Percentiles rank a stretch among this genome's conserved stretches.
These are phyloP conservation scores for Quercus aquifolioides DNA, from an alignment of 306 rosid genomes.

Conservation along the genomic window DNA sequence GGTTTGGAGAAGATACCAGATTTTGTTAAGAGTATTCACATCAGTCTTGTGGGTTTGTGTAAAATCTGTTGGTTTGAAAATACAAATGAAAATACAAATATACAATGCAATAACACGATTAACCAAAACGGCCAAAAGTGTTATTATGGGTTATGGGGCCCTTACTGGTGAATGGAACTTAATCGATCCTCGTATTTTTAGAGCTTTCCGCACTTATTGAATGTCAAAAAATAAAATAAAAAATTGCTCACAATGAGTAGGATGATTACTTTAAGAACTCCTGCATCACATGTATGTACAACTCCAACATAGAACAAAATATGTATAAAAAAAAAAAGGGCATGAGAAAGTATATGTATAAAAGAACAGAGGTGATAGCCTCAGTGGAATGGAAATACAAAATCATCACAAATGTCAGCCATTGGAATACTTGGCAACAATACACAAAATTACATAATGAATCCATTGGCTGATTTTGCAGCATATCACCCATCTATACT, in stretches of 20 bases:
- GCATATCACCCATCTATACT: not conserved
- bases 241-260: constrained; percentile 16
- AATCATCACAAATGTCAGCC: not conserved
- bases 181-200: too few species aligned
- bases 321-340: not conserved
- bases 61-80: too few species aligned
- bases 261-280: constrained; percentile 7
- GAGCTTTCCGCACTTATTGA: too few species aligned
- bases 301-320: not conserved
- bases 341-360: not conserved
- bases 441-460: not conserved
- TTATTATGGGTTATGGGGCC: too few species aligned
- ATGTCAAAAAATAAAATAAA: too few species aligned
- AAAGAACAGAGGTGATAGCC: not conserved
- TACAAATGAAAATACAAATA: too few species aligned
- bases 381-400: not conserved
- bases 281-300: not conserved
- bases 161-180: too few species aligned
- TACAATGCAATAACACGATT: too few species aligned
- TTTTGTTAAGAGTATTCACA: too few species aligned
- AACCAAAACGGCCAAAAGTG: too few species aligned
- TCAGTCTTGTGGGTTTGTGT: too few species aligned
- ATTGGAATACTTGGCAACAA: not conserved
- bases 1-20: too few species aligned
- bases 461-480: not conserved